A percentile compares a stretch with the other conserved stretches of the same genome.
Conservation (phyloP, 2,329 filamentous ascomycete species). For the Microsporum canis region DNA sequence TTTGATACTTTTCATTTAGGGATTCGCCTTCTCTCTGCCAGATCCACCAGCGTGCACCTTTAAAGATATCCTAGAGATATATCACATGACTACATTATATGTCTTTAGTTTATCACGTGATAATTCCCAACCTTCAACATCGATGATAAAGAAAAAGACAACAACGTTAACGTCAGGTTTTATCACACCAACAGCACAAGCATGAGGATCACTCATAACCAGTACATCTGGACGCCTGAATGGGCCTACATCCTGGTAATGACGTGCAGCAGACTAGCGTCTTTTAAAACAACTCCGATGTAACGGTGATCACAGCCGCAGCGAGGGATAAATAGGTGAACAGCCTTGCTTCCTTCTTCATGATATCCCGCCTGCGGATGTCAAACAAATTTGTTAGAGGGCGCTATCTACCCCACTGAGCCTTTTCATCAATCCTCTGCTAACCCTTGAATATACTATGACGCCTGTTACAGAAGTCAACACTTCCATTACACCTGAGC, state of each 20-base stretch:
- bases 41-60: too few species aligned
- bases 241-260: neutral
- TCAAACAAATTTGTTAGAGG: neutral
- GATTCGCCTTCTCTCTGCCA: too few species aligned
- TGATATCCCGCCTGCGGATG: neutral
- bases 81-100: too few species aligned
- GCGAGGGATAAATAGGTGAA: neutral
- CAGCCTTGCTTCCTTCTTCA: neutral
- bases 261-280: neutral
- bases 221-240: neutral
- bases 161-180: neutral
- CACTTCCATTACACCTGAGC: neutral
- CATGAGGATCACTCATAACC: neutral
- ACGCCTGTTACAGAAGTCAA: neutral
- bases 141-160: neutral
- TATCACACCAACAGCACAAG: neutral
- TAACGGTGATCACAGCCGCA: neutral
- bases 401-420: neutral
- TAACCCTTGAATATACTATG: neutral
- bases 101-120: too few species aligned
- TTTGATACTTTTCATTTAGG: too few species aligned
- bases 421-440: neutral
- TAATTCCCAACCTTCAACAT: neutral
- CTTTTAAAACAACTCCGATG: neutral
- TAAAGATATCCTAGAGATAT: too few species aligned